Evolutionary conservation across 352 stramenopile genomes (phyloP).

Genomic region (Elongisporangium prolatum): DNA sequence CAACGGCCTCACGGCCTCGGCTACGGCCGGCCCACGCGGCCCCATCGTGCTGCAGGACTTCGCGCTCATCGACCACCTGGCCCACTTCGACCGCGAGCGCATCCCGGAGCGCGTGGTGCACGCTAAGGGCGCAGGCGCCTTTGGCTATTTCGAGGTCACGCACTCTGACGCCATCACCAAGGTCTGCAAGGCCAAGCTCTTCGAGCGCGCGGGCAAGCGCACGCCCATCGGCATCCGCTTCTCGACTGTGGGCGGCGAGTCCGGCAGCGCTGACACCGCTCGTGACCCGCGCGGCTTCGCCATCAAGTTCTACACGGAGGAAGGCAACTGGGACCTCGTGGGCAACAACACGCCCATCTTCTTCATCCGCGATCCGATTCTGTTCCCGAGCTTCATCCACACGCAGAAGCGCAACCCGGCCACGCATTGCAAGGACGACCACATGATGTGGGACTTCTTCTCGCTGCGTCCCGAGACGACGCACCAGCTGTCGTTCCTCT

Average conservation of each 20-base stretch:
- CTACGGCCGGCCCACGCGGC: too few relatives aligned
- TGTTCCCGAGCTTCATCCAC: slow-evolving; percentile 93
- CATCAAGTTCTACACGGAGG: slow-evolving; percentile 93
- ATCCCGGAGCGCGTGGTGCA: too few relatives aligned
- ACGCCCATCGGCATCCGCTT: too few relatives aligned
- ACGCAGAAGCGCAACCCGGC: slow-evolving; percentile 90
- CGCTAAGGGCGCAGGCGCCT: too few relatives aligned
- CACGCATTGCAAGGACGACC: slow-evolving; percentile 80
- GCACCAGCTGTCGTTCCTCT: slow-evolving; percentile 88
- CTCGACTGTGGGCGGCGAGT: slow-evolving; percentile 81
- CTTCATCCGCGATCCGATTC: slow-evolving; percentile 91
- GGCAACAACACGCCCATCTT: slow-evolving; percentile 94
- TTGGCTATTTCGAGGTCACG: too few relatives aligned
- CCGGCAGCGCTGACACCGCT: slow-evolving; percentile 75
- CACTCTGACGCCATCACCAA: too few relatives aligned
- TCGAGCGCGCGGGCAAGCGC: too few relatives aligned
- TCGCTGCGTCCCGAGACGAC: slow-evolving; percentile 88
- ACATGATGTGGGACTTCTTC: slow-evolving; percentile 93
- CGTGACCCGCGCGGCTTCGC: slow-evolving; percentile 89
- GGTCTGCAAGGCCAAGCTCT: too few relatives aligned
- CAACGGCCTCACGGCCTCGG: too few relatives aligned
- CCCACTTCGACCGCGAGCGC: too few relatives aligned
- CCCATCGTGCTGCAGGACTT: too few relatives aligned
- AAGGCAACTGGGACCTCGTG: slow-evolving; percentile 93
- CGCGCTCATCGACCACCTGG: too few relatives aligned